A percentile compares a stretch with the other conserved stretches of the same genome.
Conservation (phyloP, 2,329 filamentous ascomycete species). For the Exophiala spinifera region DNA sequence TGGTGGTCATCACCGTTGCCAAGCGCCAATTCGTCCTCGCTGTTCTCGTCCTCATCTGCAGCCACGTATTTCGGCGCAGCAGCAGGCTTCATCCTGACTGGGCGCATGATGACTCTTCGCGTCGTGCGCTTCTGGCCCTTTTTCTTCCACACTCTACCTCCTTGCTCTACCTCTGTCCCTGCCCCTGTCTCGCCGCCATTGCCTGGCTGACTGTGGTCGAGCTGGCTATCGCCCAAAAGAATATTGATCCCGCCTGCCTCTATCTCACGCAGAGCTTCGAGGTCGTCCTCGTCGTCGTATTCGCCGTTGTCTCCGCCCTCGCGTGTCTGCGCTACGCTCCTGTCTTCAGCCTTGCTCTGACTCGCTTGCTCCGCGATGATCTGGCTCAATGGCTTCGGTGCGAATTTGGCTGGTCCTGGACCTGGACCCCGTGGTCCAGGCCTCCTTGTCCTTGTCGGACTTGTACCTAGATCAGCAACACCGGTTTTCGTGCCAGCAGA, state of each 20-base stretch:
- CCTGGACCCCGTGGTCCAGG: constrained; percentile 15
- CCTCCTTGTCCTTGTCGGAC: constrained; percentile 8
- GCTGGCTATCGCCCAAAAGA: constrained; percentile 40
- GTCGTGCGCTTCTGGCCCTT: constrained; percentile 51
- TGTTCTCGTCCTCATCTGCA: constrained; percentile 24
- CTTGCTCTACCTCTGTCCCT: constrained; percentile 15
- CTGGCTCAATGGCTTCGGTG: constrained; percentile 22
- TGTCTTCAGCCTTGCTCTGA: constrained; percentile 31
- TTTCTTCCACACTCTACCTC: constrained; percentile 40
- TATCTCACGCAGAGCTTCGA: constrained; percentile 44
- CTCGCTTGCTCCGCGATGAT: constrained; percentile 22
- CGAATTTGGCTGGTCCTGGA: constrained; percentile 6
- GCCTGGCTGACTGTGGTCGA: constrained; percentile 1
- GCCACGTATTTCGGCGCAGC: constrained; percentile 33
- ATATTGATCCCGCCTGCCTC: constrained; percentile 36
- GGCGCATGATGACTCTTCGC: constrained; percentile 43
- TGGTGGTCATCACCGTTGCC: constrained; percentile 12
- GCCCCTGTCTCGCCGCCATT: constrained; percentile 9
- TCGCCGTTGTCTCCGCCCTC: constrained; percentile 36
- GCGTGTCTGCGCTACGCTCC: no score
- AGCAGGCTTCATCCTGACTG: constrained; percentile 32
- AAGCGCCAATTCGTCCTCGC: constrained; percentile 28
- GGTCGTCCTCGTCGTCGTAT: constrained; percentile 43
- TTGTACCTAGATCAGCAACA: neutral
- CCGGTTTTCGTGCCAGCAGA: neutral